Evolutionary conservation across 2,329 filamentous ascomycete species (phyloP).

Genomic region (Rhynchosporium secalis): DNA sequence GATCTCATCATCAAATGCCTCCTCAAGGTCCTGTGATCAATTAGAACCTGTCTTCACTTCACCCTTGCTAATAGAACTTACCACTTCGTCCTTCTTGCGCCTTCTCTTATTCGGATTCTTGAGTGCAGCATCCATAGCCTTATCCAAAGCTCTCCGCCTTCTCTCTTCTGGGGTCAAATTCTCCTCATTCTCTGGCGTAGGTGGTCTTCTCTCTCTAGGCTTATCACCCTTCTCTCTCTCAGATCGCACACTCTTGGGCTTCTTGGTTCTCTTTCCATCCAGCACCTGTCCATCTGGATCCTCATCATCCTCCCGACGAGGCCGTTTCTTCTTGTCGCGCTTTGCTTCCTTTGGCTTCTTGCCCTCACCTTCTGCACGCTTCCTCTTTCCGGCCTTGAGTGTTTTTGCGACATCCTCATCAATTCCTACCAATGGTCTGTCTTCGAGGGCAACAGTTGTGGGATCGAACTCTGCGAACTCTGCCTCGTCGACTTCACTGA

Average conservation of each 20-base stretch:
- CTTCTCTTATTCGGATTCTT: slow-evolving; percentile 70
- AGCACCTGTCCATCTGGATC: slow-evolving; percentile 52
- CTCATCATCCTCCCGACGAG: slow-evolving; percentile 49
- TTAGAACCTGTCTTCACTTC: slow-evolving; percentile 25
- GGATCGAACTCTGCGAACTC: slow-evolving; percentile 71
- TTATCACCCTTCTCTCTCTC: slow-evolving; percentile 43
- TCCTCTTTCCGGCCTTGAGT: slow-evolving; percentile 64
- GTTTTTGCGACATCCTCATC: slow-evolving; percentile 65
- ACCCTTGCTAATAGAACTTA: slow-evolving; percentile 48
- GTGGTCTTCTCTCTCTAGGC: slow-evolving; percentile 47
- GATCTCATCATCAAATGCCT: slow-evolving; percentile 86
- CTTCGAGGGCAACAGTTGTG: slow-evolving; percentile 61
- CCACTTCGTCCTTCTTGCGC: slow-evolving; percentile 84
- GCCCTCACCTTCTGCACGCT: slow-evolving; percentile 62
- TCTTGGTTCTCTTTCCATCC: slow-evolving; percentile 52
- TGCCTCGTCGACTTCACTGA: slow-evolving; percentile 69
- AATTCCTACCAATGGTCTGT: slow-evolving; percentile 61
- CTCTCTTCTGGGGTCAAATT: slow-evolving; percentile 81
- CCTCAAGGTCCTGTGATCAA: slow-evolving; percentile 72
- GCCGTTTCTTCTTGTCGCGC: slow-evolving; percentile 71
- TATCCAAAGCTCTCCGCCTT: slow-evolving; percentile 78
- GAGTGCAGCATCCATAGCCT: slow-evolving; percentile 83
- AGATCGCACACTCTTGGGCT: slow-evolving; percentile 43
- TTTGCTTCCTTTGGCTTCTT: slow-evolving; percentile 69
- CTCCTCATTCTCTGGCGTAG: slow-evolving; percentile 72